These are phyloP conservation scores for Scutellaria galericulata DNA, from an alignment of 257 asterid genomes.

Conservation along the genomic window DNA sequence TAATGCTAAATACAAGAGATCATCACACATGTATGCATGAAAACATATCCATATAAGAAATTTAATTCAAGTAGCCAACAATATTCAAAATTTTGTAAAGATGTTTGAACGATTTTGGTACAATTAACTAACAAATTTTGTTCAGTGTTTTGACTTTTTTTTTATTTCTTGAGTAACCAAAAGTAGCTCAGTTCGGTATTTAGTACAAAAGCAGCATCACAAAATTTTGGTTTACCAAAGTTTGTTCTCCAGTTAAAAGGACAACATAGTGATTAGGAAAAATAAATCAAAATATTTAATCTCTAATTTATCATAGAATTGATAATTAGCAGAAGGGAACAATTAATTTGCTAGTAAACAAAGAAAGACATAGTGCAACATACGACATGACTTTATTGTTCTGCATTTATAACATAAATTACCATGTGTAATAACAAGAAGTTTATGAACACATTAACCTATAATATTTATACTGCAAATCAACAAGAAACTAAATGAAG, in stretches of 20 bases:
- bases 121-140: no score
- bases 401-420: neutral
- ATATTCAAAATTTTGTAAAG: no score
- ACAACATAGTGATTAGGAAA: neutral
- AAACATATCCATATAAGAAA: neutral
- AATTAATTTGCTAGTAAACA: neutral
- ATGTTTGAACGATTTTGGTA: no score
- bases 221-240: neutral
- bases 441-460: neutral
- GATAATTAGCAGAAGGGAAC: constrained; percentile 18
- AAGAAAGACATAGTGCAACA: neutral
- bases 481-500: neutral
- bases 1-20: no score
- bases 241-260: neutral
- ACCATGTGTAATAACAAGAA: neutral
- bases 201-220: neutral
- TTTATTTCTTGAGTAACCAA: neutral
- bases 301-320: constrained; percentile 12
- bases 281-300: neutral
- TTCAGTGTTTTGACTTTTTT: no score
- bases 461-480: neutral
- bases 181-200: neutral
- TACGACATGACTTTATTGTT: neutral
- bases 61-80: neutral
- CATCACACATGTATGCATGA: no score